Conservation (phyloP, 2,329 filamentous ascomycete genomes). For the Penicillium sp. region DNA sequence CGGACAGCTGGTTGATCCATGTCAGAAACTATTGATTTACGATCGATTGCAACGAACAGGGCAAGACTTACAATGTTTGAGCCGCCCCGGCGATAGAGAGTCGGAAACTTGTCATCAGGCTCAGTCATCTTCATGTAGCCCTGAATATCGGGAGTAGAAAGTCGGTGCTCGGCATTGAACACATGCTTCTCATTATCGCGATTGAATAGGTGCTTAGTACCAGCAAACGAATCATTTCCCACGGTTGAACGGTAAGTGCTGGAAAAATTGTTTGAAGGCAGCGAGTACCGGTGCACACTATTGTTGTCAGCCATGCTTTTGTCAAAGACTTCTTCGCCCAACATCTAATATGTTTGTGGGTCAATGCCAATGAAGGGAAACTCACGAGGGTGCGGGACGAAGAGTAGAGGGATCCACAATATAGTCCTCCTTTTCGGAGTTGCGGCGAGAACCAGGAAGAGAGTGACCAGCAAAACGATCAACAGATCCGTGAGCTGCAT, state of each 20-base stretch:
- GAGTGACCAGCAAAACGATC: conserved; percentile 77
- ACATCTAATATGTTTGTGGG: neutral
- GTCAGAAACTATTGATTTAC: conserved; percentile 36
- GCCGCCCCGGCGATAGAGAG: conserved; percentile 52
- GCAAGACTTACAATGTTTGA: conserved; percentile 52
- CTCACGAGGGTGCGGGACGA: conserved; percentile 75
- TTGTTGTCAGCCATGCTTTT: conserved; percentile 3
- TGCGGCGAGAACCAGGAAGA: conserved; percentile 79
- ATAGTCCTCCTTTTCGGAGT: conserved; percentile 86
- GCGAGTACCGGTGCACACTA: conserved; percentile 82
- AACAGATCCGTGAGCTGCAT: conserved; percentile 41
- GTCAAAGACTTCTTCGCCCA: neutral
- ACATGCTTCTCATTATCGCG: conserved; percentile 66
- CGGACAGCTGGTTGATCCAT: conserved; percentile 62
- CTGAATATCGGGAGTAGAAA: conserved; percentile 64
- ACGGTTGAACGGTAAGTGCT: conserved; percentile 32
- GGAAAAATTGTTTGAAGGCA: conserved; percentile 66
- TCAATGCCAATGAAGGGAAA: conserved; percentile 31
- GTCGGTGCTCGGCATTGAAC: conserved; percentile 47
- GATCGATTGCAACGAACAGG: too few relatives aligned
- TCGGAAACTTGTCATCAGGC: conserved; percentile 82
- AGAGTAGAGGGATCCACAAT: conserved; percentile 64
- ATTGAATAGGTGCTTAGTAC: conserved; percentile 80
- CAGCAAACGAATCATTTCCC: conserved; percentile 72
- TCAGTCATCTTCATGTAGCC: conserved; percentile 69